Evolutionary conservation across 2,329 filamentous ascomycete species (phyloP).

Genomic region (Knoxdaviesia proteae): DNA sequence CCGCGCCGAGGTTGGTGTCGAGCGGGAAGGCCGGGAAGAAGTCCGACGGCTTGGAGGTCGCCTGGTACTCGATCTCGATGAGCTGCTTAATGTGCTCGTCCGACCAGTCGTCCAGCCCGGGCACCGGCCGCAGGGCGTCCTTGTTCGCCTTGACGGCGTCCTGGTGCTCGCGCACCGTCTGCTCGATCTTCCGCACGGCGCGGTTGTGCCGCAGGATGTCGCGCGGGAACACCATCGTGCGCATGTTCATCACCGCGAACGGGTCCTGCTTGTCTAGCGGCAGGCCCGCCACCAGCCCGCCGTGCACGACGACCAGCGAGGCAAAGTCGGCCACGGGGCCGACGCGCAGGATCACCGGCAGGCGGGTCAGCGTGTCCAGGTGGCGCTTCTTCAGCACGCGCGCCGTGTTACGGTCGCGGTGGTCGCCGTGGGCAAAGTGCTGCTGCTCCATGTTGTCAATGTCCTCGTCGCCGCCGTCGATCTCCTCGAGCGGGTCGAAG

Average conservation of each 20-base stretch:
- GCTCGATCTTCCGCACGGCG: slow-evolving; percentile 8
- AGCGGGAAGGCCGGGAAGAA: slow-evolving; percentile 6
- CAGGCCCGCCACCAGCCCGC: slow-evolving; percentile 60
- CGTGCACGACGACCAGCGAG: slow-evolving; percentile 54
- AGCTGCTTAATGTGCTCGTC: slow-evolving; percentile 2
- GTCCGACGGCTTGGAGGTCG: slow-evolving; percentile 7
- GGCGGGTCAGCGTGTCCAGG: slow-evolving; percentile 44
- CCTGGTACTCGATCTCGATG: slow-evolving; percentile 2
- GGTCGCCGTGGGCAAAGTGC: slow-evolving; percentile 13
- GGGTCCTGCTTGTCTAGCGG: slow-evolving; percentile 51
- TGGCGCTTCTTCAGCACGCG: slow-evolving; percentile 35
- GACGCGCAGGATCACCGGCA: slow-evolving; percentile 59
- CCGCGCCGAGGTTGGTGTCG: slow-evolving; percentile 21
- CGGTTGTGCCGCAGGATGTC: slow-evolving; percentile 15
- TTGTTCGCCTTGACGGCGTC: neutral
- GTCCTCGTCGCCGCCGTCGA: slow-evolving; percentile 9
- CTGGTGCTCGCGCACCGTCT: slow-evolving; percentile 4
- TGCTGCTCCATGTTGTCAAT: slow-evolving; percentile 9
- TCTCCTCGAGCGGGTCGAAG: slow-evolving; percentile 8
- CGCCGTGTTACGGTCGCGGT: slow-evolving; percentile 30
- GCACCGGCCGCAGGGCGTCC: neutral
- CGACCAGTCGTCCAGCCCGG: neutral
- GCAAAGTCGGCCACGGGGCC: slow-evolving; percentile 31
- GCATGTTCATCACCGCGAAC: slow-evolving; percentile 79
- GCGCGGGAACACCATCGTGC: slow-evolving; percentile 42